Evolutionary conservation across 1,284 basidiomycete genomes (phyloP).

Genomic region (Heliocybe sulcata): DNA sequence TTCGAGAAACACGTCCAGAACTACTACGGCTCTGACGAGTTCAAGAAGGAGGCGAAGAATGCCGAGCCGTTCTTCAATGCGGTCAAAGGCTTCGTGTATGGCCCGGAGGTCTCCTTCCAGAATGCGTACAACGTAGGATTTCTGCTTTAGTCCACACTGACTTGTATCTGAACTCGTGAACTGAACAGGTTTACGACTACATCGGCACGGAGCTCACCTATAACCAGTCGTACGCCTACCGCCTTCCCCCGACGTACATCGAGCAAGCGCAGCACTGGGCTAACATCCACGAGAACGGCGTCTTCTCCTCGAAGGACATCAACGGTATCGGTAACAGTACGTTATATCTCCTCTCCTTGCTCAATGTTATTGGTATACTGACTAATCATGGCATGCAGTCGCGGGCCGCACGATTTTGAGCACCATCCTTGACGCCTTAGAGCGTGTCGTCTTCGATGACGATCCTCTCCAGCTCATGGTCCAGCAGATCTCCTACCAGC

Average conservation of each 20-base stretch:
- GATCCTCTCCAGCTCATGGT: constrained; percentile 74
- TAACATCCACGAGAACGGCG: constrained; percentile 71
- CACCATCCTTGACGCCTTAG: constrained; percentile 61
- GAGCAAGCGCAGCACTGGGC: constrained; percentile 68
- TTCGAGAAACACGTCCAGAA: constrained; percentile 56
- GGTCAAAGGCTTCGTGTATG: constrained; percentile 63
- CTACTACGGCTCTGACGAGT: constrained; percentile 53
- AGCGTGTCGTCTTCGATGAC: constrained; percentile 70
- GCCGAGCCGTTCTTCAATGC: constrained; percentile 60
- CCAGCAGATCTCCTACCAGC: constrained; percentile 75
- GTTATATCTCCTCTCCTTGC: constrained; percentile 16
- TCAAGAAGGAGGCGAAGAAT: constrained; percentile 50
- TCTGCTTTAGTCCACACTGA: constrained; percentile 4
- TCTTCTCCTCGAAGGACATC: constrained; percentile 61
- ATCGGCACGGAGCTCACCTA: constrained; percentile 71
- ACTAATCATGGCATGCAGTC: constrained; percentile 33
- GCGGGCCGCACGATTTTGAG: constrained; percentile 74
- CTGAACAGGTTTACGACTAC: constrained; percentile 61
- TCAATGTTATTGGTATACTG: neutral
- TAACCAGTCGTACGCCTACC: constrained; percentile 71
- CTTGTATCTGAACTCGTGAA: neutral
- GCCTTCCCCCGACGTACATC: constrained; percentile 60
- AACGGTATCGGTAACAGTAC: constrained; percentile 70
- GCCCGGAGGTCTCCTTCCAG: constrained; percentile 55
- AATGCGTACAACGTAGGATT: constrained; percentile 70